Percentiles rank a stretch among this genome's conserved stretches.
These are phyloP conservation scores for Fimicolochytrium jonesii DNA, from an alignment of 192 early-diverging fungal species.

Conservation along the genomic window DNA sequence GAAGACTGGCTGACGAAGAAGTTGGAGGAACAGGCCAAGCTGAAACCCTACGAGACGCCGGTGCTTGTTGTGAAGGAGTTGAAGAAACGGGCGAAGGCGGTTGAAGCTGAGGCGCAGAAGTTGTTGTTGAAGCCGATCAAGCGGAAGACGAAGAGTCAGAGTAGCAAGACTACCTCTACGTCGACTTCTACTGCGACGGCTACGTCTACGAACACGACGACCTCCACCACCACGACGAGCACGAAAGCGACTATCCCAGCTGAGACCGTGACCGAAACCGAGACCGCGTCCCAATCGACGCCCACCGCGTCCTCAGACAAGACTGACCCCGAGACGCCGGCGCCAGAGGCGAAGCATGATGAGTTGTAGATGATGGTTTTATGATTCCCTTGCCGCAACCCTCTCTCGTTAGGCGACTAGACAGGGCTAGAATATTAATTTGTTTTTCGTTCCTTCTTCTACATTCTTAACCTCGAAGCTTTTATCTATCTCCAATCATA, in stretches of 20 bases:
- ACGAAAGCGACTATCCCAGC: background rate
- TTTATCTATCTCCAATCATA: background rate
- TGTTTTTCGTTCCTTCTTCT: background rate
- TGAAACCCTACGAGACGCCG: constrained; percentile 58
- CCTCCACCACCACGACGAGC: background rate
- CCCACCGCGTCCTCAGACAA: background rate
- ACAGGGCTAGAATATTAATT: background rate
- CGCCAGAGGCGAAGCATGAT: background rate
- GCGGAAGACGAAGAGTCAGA: constrained; percentile 45
- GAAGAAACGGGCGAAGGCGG: background rate
- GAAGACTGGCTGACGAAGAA: constrained; percentile 65
- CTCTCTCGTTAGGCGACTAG: background rate
- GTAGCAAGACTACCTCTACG: constrained; percentile 23
- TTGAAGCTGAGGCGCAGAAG: constrained; percentile 16
- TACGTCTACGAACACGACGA: constrained; percentile 3
- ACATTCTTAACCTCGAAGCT: background rate
- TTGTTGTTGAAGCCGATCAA: constrained; percentile 10
- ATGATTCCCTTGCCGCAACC: background rate
- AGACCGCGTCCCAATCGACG: background rate
- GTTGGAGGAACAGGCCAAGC: constrained; percentile 53
- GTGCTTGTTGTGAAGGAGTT: constrained; percentile 46
- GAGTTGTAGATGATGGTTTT: background rate
- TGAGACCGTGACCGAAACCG: background rate
- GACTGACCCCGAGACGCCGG: too few species aligned
- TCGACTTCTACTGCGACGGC: constrained; percentile 23